phyloP scores from a whole-genome alignment of 768 basidiomycete genomes.

The Leccinum incarnatum region DNA sequence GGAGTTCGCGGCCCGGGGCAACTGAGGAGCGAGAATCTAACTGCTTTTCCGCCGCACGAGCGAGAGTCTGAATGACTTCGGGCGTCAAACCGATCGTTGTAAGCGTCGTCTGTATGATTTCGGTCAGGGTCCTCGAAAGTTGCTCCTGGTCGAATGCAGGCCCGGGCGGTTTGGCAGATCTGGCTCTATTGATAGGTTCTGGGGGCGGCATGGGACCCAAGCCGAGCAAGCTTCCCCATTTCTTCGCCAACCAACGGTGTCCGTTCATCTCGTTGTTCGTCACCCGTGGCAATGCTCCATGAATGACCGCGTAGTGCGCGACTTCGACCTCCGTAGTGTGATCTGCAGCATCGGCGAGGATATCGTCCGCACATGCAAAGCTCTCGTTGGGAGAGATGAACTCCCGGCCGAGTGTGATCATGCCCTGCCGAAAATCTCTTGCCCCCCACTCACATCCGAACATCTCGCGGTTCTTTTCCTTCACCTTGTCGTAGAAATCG shows the following conservation, averaged over 20 bases:
- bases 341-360: background rate
- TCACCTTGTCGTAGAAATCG: background rate
- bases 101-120: too few species aligned
- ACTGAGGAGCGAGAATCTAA: too few species aligned
- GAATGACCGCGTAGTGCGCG: background rate
- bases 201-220: background rate
- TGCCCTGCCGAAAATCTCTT: conserved; percentile 5
- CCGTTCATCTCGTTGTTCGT: background rate
- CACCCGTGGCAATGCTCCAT: background rate
- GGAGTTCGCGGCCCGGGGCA: too few species aligned
- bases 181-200: background rate
- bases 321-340: conserved; percentile 1
- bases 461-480: background rate
- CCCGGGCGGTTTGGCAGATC: too few species aligned
- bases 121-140: too few species aligned
- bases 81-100: too few species aligned
- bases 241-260: background rate
- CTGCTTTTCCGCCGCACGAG: too few species aligned
- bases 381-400: conserved; percentile 1
- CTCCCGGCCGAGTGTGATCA: conserved; percentile 1
- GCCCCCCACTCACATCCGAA: conserved; percentile 2
- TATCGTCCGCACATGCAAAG: background rate
- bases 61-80: too few species aligned
- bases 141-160: too few species aligned
- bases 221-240: conserved; percentile 8